Conservation (phyloP, 805 yeast species). For the Suhomyces sp. region DNA sequence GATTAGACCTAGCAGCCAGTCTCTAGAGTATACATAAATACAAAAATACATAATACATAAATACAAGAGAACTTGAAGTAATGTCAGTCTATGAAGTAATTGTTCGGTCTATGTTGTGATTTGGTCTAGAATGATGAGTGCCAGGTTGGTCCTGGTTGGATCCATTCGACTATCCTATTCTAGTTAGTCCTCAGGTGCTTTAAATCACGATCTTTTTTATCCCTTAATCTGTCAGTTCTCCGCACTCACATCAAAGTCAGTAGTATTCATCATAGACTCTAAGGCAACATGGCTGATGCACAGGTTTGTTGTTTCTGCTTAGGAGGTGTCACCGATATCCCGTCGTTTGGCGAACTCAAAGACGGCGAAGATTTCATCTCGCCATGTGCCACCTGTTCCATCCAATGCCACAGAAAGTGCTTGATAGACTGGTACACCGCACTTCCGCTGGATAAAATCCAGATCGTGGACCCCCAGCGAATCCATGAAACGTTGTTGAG, state of each 20-base stretch:
- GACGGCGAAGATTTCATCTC: conserved; percentile 36
- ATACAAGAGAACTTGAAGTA: too few relatives aligned
- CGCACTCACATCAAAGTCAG: background rate
- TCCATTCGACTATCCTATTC: background rate
- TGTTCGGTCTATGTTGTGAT: too few relatives aligned
- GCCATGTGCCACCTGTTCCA: conserved; percentile 39
- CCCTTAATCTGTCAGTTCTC: background rate
- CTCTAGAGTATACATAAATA: background rate
- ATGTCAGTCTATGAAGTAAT: too few relatives aligned
- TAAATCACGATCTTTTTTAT: background rate
- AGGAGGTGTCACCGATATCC: conserved; percentile 37
- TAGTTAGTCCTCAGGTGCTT: background rate
- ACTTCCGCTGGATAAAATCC: conserved; percentile 27
- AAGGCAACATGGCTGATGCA: conserved; percentile 5
- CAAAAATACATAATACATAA: too few relatives aligned
- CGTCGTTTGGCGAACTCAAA: conserved; percentile 33
- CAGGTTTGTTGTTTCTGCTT: conserved; percentile 30
- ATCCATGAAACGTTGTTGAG: background rate
- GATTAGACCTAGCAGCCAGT: conserved; percentile 57
- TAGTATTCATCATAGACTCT: background rate
- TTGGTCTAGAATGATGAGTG: background rate
- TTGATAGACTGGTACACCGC: conserved; percentile 41
- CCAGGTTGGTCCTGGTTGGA: background rate
- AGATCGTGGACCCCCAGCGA: conserved; percentile 4
- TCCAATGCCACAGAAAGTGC: conserved; percentile 37